phyloP scores from a whole-genome alignment of 2,329 filamentous ascomycete genomes.

The Chaetoscypha palmicola region DNA sequence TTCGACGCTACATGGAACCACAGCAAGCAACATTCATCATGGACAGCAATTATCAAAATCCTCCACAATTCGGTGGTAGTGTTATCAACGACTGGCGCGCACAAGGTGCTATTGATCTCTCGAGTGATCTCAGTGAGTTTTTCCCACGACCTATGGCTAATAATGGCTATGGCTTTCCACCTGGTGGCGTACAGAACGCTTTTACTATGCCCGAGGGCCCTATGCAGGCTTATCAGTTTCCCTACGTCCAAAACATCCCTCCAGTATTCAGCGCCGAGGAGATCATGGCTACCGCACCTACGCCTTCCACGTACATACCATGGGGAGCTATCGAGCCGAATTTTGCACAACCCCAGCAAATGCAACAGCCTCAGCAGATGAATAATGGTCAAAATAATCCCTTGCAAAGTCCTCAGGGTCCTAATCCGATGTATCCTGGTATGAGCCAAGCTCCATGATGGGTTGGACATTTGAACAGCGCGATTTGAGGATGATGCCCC shows the following conservation, averaged over 20 bases:
- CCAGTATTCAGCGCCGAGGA: neutral
- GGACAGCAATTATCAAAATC: slow-evolving; percentile 13
- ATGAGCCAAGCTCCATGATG: too few relatives aligned
- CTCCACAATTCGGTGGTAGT: slow-evolving; percentile 2
- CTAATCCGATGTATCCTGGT: too few relatives aligned
- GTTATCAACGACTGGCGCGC: slow-evolving; percentile 24
- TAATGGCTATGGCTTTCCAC: slow-evolving; percentile 14
- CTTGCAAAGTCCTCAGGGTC: too few relatives aligned
- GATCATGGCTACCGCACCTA: neutral
- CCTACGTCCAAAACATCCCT: neutral
- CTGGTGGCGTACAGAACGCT: neutral
- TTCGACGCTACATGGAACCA: slow-evolving; percentile 19
- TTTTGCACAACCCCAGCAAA: neutral
- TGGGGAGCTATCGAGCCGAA: neutral
- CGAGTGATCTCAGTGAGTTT: slow-evolving; percentile 24
- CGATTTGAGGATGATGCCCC: too few relatives aligned
- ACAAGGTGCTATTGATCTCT: slow-evolving; percentile 20
- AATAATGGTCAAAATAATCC: too few relatives aligned
- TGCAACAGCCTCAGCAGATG: too few relatives aligned
- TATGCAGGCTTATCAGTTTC: neutral
- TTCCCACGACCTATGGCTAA: too few relatives aligned
- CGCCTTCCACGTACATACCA: neutral
- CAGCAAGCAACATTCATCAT: slow-evolving; percentile 19
- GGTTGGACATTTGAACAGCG: too few relatives aligned
- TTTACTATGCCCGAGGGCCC: neutral